Conservation (phyloP, 768 basidiomycete genomes). For the Amanita molliuscula region DNA sequence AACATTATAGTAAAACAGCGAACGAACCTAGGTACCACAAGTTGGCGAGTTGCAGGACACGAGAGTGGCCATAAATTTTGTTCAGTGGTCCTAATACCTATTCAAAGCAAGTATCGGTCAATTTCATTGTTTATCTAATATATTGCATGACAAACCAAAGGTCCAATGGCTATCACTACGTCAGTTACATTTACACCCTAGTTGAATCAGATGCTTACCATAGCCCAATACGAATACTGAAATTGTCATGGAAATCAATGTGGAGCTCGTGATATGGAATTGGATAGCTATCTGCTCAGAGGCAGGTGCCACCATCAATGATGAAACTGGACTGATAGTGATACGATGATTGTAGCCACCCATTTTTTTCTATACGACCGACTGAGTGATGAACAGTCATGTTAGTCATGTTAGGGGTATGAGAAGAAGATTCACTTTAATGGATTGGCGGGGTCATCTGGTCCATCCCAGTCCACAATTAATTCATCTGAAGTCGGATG, state of each 20-base stretch:
- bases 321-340: constrained; percentile 58
- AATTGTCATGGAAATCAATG: constrained; percentile 43
- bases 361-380: constrained; percentile 53
- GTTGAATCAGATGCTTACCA: constrained; percentile 25
- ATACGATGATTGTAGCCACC: constrained; percentile 55
- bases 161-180: constrained; percentile 35
- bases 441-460: constrained; percentile 47
- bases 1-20: neutral
- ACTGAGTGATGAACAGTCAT: constrained; percentile 17
- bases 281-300: constrained; percentile 34
- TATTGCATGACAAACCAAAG: constrained; percentile 24
- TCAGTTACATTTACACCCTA: neutral
- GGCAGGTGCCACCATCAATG: constrained; percentile 69
- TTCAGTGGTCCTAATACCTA: constrained; percentile 49
- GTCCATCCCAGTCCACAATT: constrained; percentile 54
- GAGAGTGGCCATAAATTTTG: constrained; percentile 61
- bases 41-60: constrained; percentile 52
- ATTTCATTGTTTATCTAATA: neutral
- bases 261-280: constrained; percentile 43
- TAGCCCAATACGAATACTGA: constrained; percentile 47
- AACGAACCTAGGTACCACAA: constrained; percentile 51
- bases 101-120: neutral
- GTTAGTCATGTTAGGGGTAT: neutral
- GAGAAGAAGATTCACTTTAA: constrained; percentile 32
- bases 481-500: constrained; percentile 11